Evolutionary conservation across 192 early-diverging fungal genomes (phyloP).

Genomic region (Coemansia sp.): DNA sequence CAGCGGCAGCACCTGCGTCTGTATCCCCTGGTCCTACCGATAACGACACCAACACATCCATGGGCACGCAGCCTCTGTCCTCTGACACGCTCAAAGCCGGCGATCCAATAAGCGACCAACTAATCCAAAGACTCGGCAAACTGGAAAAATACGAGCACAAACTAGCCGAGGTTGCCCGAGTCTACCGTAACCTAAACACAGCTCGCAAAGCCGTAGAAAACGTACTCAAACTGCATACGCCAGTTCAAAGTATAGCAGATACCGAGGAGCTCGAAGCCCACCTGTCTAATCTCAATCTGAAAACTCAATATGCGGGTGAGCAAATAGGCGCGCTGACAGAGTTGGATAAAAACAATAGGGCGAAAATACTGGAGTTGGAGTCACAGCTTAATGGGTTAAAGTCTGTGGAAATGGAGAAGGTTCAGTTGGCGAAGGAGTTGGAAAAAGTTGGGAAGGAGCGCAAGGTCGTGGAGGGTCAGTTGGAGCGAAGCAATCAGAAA

Average conservation of each 20-base stretch:
- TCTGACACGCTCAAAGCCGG: conserved; percentile 29
- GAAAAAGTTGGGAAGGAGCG: conserved; percentile 35
- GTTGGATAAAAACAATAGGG: conserved; percentile 39
- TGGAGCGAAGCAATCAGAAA: conserved; percentile 42
- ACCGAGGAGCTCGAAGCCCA: conserved; percentile 53
- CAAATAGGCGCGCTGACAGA: conserved; percentile 52
- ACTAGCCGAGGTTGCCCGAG: conserved; percentile 47
- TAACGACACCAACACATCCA: background rate
- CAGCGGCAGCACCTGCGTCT: too few species aligned
- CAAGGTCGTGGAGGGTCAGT: conserved; percentile 42
- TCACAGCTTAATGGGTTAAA: conserved; percentile 2
- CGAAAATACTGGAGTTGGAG: conserved; percentile 34
- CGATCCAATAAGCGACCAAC: conserved; percentile 26
- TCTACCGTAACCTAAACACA: conserved; percentile 49
- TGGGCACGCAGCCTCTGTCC: conserved; percentile 10
- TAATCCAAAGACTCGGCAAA: conserved; percentile 28
- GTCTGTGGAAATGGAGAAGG: conserved; percentile 15
- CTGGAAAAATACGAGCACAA: conserved; percentile 56
- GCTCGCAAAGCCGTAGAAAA: conserved; percentile 49
- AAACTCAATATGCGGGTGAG: conserved; percentile 48
- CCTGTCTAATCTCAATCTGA: conserved; percentile 44
- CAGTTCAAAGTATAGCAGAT: conserved; percentile 52
- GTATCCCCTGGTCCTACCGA: too few species aligned
- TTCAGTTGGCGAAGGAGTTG: conserved; percentile 14
- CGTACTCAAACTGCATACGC: conserved; percentile 44